A percentile compares a stretch with the other conserved stretches of the same genome.
phyloP scores from a whole-genome alignment of 495 filamentous ascomycete genomes.

The Aspergillus saccharolyticus region DNA sequence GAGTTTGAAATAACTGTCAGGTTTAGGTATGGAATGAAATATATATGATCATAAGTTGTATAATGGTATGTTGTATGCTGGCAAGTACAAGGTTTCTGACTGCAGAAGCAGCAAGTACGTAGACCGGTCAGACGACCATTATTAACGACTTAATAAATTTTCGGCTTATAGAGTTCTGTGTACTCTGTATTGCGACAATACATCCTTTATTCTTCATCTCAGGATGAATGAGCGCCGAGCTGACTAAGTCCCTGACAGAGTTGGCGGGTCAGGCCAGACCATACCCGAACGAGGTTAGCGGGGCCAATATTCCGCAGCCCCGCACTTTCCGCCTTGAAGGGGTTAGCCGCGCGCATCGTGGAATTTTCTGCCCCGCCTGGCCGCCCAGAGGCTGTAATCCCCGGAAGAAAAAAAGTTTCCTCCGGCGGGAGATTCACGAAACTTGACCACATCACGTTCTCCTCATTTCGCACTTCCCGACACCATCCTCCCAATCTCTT shows the following conservation, averaged over 20 bases:
- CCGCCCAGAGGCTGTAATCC: not conserved
- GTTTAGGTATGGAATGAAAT: constrained; percentile 12
- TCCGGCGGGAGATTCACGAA: not conserved
- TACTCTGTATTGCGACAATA: no score
- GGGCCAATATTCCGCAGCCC: not conserved
- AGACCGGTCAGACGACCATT: no score
- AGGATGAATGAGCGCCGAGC: not conserved
- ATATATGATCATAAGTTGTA: constrained; percentile 16
- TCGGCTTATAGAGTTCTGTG: no score
- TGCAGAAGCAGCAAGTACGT: no score
- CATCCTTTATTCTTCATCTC: no score
- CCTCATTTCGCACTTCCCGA: not conserved
- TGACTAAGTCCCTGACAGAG: not conserved
- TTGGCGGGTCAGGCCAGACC: not conserved
- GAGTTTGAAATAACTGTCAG: constrained; percentile 3
- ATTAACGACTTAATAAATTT: no score
- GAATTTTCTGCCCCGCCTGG: constrained; percentile 2
- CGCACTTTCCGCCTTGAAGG: constrained; percentile 10
- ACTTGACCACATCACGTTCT: not conserved
- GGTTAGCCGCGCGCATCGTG: constrained; percentile 11
- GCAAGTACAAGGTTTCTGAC: not conserved
- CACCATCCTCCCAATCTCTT: not conserved
- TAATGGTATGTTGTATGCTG: not conserved
- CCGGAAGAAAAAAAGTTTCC: not conserved
- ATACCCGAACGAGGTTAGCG: constrained; percentile 7